Percentiles rank a stretch among this genome's conserved stretches.
Conservation (phyloP, 1,284 basidiomycete species). For the Phellinidium pouzarii region DNA sequence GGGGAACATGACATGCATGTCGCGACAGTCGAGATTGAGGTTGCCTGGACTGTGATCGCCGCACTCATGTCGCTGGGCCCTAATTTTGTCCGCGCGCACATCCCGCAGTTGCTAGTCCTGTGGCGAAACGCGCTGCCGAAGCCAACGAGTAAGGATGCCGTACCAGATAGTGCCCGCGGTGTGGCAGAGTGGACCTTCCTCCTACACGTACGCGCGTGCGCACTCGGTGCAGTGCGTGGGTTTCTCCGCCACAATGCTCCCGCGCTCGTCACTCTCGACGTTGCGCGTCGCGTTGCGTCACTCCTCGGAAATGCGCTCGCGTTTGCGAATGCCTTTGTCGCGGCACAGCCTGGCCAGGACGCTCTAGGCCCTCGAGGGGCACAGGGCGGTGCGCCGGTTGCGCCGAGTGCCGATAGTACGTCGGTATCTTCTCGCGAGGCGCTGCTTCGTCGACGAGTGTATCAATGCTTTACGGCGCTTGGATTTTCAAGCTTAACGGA, state of each 20-base stretch:
- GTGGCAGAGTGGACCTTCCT: constrained; percentile 88
- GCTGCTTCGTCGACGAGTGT: constrained; percentile 76
- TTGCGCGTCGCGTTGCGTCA: constrained; percentile 81
- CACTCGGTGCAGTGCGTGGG: constrained; percentile 81
- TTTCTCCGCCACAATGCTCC: constrained; percentile 80
- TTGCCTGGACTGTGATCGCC: constrained; percentile 91
- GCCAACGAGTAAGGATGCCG: constrained; percentile 80
- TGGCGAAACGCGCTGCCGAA: constrained; percentile 98
- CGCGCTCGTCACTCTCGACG: constrained; percentile 82
- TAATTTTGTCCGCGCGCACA: constrained; percentile 87
- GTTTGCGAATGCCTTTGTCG: constrained; percentile 72
- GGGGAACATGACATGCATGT: constrained; percentile 85
- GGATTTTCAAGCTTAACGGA: constrained; percentile 79
- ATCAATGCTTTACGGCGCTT: constrained; percentile 84
- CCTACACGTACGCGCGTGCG: constrained; percentile 85
- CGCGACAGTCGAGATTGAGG: constrained; percentile 83
- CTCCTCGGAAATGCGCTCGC: constrained; percentile 86
- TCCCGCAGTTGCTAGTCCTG: constrained; percentile 87
- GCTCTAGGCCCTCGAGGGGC: constrained; percentile 5
- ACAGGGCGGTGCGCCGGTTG: constrained; percentile 32
- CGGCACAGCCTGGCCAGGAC: constrained; percentile 38
- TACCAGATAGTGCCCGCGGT: constrained; percentile 53
- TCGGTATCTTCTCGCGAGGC: constrained; percentile 63
- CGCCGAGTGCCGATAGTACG: constrained; percentile 27
- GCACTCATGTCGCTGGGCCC: constrained; percentile 91